These are phyloP conservation scores for Fraxinus quadrangulata DNA, from an alignment of 257 asterid genomes.

Conservation along the genomic window DNA sequence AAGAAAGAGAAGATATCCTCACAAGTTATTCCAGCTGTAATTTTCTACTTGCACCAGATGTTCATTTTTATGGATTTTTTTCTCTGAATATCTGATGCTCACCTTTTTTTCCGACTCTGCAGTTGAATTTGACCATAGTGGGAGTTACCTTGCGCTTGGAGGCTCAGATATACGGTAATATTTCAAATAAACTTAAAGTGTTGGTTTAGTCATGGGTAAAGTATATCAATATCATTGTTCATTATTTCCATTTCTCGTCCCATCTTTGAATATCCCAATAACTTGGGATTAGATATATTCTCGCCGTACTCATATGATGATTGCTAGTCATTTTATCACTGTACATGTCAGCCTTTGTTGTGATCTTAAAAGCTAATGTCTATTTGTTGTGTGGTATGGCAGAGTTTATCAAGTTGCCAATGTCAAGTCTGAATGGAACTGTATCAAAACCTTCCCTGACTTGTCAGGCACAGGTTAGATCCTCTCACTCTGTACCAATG, in stretches of 20 bases:
- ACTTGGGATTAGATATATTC: background rate
- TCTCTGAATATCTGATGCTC: conserved; percentile 5
- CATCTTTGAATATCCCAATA: background rate
- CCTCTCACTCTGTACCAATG: background rate
- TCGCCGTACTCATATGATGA: too few relatives aligned
- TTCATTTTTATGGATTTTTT: background rate
- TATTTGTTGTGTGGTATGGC: conserved; percentile 27
- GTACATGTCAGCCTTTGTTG: background rate
- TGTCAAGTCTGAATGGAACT: conserved; percentile 89
- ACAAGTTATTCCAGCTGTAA: too few relatives aligned
- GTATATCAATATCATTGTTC: too few relatives aligned
- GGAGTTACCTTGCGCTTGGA: conserved; percentile 89
- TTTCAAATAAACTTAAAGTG: background rate
- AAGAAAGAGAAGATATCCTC: too few relatives aligned
- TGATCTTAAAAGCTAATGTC: background rate
- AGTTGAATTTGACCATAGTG: conserved; percentile 97
- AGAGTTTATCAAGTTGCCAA: conserved; percentile 86
- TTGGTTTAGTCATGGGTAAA: background rate
- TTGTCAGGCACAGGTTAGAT: conserved; percentile 89
- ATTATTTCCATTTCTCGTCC: background rate
- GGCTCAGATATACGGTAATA: conserved; percentile 85
- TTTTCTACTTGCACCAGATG: background rate
- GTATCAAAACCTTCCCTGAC: conserved; percentile 89
- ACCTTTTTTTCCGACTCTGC: conserved; percentile 31
- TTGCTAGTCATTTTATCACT: conserved; percentile 16